Evolutionary conservation across 495 filamentous ascomycete species (phyloP).

Genomic region (Trichoderma asperelloides): DNA sequence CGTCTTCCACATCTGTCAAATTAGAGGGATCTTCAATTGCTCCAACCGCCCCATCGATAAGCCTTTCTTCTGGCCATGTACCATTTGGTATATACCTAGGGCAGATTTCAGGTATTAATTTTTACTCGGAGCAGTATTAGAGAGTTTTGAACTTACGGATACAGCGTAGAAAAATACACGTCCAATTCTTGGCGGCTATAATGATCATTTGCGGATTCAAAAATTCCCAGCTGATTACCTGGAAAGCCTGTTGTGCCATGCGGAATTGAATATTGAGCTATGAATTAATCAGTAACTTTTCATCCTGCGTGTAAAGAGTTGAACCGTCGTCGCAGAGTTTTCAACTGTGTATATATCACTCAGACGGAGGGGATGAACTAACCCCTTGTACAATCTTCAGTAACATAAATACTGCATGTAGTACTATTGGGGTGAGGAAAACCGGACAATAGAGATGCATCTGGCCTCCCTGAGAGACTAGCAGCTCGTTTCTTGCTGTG

Average conservation of each 20-base stretch:
- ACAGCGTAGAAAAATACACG: constrained; percentile 47
- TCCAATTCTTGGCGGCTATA: constrained; percentile 50
- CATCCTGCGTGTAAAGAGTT: not conserved
- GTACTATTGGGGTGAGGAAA: not conserved
- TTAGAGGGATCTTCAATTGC: constrained; percentile 16
- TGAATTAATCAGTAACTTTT: not conserved
- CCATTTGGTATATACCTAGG: constrained; percentile 21
- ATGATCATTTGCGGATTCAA: constrained; percentile 26
- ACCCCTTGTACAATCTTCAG: constrained; percentile 24
- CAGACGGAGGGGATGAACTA: not conserved
- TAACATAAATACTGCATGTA: not conserved
- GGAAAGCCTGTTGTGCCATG: constrained; percentile 19
- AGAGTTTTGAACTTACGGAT: constrained; percentile 15
- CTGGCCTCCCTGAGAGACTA: not conserved
- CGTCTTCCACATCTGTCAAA: constrained; percentile 7
- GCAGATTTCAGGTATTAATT: not conserved
- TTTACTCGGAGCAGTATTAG: not conserved
- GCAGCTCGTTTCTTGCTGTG: constrained; percentile 16
- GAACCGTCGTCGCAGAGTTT: no score
- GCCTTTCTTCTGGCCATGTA: constrained; percentile 22
- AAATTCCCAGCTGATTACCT: constrained; percentile 30
- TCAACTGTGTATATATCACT: no score
- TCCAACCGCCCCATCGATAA: constrained; percentile 21
- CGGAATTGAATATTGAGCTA: constrained; percentile 27
- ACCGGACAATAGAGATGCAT: not conserved